A percentile compares a stretch with the other conserved stretches of the same genome.
These are phyloP conservation scores for Whalleya microplaca DNA, from an alignment of 2,329 filamentous ascomycete species.

Conservation along the genomic window DNA sequence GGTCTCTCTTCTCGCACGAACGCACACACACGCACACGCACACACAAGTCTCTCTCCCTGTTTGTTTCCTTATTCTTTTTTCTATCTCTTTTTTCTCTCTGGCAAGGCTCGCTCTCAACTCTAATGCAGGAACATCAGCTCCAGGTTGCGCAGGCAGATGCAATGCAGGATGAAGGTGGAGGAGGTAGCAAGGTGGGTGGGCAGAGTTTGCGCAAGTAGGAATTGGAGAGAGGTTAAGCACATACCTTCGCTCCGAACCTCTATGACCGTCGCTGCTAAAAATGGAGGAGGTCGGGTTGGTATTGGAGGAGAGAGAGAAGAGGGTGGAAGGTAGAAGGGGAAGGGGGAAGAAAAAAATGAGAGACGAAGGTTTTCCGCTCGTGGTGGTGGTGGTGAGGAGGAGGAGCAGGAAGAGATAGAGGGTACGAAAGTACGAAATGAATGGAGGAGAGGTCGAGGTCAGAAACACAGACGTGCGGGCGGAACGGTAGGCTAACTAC, in stretches of 20 bases:
- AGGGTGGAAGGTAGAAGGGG: conserved; percentile 40
- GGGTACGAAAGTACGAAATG: conserved; percentile 31
- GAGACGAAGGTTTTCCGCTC: conserved; percentile 37
- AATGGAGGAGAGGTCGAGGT: conserved; percentile 28
- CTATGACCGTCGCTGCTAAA: conserved; percentile 31
- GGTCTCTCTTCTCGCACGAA: conserved; percentile 23
- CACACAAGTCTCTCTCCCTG: conserved; percentile 13
- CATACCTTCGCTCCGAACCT: conserved; percentile 39
- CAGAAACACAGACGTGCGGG: conserved; percentile 34
- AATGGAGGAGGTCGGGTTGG: conserved; percentile 42
- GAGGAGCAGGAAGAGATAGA: conserved; percentile 28
- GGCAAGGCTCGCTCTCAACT: conserved; percentile 29
- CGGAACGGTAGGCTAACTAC: conserved; percentile 37
- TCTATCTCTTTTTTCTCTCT: conserved; percentile 16
- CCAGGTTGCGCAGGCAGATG: conserved; percentile 29
- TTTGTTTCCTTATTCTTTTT: not conserved
- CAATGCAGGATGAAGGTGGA: conserved; percentile 28
- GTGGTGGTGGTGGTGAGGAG: conserved; percentile 27
- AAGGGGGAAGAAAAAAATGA: conserved; percentile 36
- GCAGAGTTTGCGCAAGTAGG: conserved; percentile 31
- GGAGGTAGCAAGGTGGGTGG: conserved; percentile 12
- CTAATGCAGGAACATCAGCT: conserved; percentile 35
- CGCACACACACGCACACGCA: conserved; percentile 20
- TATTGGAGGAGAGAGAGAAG: conserved; percentile 40
- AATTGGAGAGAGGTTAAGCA: conserved; percentile 30